Conservation (phyloP, 2,329 filamentous ascomycete genomes). For the Coniochaeta pulveracea region DNA sequence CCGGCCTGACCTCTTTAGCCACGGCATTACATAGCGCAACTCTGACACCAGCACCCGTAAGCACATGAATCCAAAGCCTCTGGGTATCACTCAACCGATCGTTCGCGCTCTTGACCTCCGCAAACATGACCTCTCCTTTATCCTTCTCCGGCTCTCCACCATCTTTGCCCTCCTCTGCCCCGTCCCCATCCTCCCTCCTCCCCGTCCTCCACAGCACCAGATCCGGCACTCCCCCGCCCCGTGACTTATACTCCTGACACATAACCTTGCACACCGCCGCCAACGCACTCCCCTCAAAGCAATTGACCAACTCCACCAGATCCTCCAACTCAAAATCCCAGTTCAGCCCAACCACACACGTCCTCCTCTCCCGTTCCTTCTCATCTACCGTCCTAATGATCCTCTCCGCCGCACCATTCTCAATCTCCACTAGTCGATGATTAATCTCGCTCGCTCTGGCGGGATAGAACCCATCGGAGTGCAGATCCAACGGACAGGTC, state of each 20-base stretch:
- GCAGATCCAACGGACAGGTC: constrained; percentile 83
- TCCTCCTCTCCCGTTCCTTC: constrained; percentile 56
- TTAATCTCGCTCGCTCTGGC: constrained; percentile 84
- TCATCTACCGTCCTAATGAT: constrained; percentile 61
- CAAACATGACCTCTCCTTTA: constrained; percentile 59
- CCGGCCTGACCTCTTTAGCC: constrained; percentile 36
- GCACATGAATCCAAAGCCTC: constrained; percentile 90
- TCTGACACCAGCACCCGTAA: constrained; percentile 71
- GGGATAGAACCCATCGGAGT: constrained; percentile 86
- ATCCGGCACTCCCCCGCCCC: constrained; percentile 84
- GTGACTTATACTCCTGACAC: constrained; percentile 83
- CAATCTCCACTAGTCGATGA: constrained; percentile 71
- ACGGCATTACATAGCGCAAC: constrained; percentile 70
- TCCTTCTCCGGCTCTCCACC: constrained; percentile 11
- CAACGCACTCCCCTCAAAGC: constrained; percentile 71
- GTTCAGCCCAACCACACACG: constrained; percentile 82
- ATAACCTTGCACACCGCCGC: constrained; percentile 84
- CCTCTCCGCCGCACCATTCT: constrained; percentile 62
- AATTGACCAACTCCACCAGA: constrained; percentile 64
- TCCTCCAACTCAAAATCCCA: constrained; percentile 80
- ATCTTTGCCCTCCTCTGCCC: constrained; percentile 1
- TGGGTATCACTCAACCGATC: constrained; percentile 94
- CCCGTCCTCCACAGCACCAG: constrained; percentile 69
- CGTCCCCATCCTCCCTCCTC: constrained; percentile 14
- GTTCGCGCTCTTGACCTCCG: constrained; percentile 74